Evolutionary conservation across 2,329 filamentous ascomycete species (phyloP), one percentile per base, ranked within the genome.

Genomic region (Dactylellina cionopaga): DNA sequence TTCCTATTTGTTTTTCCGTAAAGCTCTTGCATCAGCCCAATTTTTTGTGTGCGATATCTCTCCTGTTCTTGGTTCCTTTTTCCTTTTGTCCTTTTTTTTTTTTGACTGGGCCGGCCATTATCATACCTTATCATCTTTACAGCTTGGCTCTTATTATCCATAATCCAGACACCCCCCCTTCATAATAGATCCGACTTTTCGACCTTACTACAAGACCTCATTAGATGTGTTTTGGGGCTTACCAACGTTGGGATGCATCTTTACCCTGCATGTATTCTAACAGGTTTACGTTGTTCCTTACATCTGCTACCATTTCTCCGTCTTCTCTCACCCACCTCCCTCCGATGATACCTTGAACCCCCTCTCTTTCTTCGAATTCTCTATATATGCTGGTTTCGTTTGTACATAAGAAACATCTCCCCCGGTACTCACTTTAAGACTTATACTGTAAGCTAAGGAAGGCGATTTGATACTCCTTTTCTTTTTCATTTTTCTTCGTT

Each of bases 391-490:
- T 54, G 56, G 55, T 70, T n/a, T 62, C 65, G 29, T 62, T 68
- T 70, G 65, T 70, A 70, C 47, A 70, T 70, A 70, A 70, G 65
- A 70, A 70, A 70, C 56, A 70, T 68, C 65, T 70, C 65, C 56
- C 47, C 49, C 44, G 41, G 37, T 63, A 65, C 49, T n/a, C n/a
- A n/a, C n/a, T n/a, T n/a, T n/a, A n/a, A n/a, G n/a, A n/a, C n/a
- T n/a, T n/a, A 37, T 22, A 17, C 22, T 70, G 65, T 62, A 70
- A 62, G 56, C 47, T 63, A 70, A 41, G 56, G 56, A 70, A 55
- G 65, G 65, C 41, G n/a, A n/a, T n/a, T n/a, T n/a, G 54, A 70
- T 52, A 41, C 35, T 25, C 17, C 37, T 24, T 64, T 41, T 41
- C 17, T 51, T 44, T 29, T 39, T 33, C 15, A 13, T 37, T 44